phyloP scores from a whole-genome alignment of 2,329 filamentous ascomycete species.

The Venturia oleaginea region DNA sequence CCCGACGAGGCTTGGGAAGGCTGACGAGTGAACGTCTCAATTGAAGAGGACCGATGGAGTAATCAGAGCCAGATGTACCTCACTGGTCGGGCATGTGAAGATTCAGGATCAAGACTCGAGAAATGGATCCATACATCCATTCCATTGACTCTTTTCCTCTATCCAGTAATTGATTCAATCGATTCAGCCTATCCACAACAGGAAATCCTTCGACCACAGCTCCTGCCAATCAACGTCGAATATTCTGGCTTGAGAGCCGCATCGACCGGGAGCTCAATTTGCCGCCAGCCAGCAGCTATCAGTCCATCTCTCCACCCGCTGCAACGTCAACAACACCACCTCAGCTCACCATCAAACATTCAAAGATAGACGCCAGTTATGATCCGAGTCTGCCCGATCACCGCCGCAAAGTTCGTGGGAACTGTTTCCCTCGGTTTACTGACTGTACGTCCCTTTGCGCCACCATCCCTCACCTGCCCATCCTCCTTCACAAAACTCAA shows the following conservation, averaged over 20 bases:
- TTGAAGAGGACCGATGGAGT: not conserved
- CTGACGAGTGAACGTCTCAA: not conserved
- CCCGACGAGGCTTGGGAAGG: not conserved
- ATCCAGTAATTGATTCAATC: too few species aligned
- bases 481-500: not conserved
- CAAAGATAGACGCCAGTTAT: not conserved
- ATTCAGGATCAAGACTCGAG: too few species aligned
- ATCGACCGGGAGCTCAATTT: not conserved
- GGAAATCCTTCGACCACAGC: too few species aligned
- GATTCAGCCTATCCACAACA: too few species aligned
- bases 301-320: not conserved
- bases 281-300: not conserved
- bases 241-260: too few species aligned
- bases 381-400: slow-evolving; percentile 43
- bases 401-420: slow-evolving; percentile 84
- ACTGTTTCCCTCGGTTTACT: slow-evolving; percentile 80
- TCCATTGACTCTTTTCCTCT: too few species aligned
- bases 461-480: slow-evolving; percentile 12
- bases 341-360: not conserved
- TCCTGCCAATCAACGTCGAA: too few species aligned
- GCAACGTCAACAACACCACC: not conserved
- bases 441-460: slow-evolving; percentile 53
- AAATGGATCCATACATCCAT: too few species aligned
- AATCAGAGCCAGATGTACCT: too few species aligned
- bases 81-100: not conserved